phyloP scores from a whole-genome alignment of 1,284 basidiomycete genomes.

The Crucibulum cyathiforme region DNA sequence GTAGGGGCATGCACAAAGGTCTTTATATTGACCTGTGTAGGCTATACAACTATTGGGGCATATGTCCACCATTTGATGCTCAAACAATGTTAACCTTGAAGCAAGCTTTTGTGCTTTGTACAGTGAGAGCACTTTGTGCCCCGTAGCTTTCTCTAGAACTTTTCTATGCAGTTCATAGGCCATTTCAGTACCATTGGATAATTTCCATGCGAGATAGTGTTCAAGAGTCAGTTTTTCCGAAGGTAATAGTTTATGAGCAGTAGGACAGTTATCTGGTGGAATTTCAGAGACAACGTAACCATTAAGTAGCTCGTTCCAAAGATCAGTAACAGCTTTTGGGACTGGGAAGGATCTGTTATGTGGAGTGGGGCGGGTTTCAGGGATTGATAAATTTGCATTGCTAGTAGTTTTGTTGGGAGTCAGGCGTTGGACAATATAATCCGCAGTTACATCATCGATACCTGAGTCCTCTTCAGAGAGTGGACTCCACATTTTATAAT shows the following conservation, averaged over 20 bases:
- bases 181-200: constrained; percentile 26
- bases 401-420: too few species aligned
- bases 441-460: too few species aligned
- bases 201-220: constrained; percentile 31
- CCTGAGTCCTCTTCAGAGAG: too few species aligned
- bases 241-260: neutral
- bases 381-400: too few species aligned
- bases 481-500: too few species aligned
- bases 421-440: too few species aligned
- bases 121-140: constrained; percentile 17
- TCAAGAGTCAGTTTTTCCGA: constrained; percentile 14
- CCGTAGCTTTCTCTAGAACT: constrained; percentile 16
- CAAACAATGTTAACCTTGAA: constrained; percentile 16
- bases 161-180: constrained; percentile 22
- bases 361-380: too few species aligned
- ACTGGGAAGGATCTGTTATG: too few species aligned
- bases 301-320: neutral
- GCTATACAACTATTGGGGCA: constrained; percentile 33
- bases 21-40: constrained; percentile 26
- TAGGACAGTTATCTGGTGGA: neutral
- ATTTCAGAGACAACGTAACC: neutral
- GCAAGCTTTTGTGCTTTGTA: constrained; percentile 19
- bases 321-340: neutral
- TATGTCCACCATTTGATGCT: constrained; percentile 25
- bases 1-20: constrained; percentile 18